Percentiles rank a stretch among this genome's conserved stretches.
Evolutionary conservation across 2,329 filamentous ascomycete species (phyloP).

Genomic region (Aureobasidium vineae): DNA sequence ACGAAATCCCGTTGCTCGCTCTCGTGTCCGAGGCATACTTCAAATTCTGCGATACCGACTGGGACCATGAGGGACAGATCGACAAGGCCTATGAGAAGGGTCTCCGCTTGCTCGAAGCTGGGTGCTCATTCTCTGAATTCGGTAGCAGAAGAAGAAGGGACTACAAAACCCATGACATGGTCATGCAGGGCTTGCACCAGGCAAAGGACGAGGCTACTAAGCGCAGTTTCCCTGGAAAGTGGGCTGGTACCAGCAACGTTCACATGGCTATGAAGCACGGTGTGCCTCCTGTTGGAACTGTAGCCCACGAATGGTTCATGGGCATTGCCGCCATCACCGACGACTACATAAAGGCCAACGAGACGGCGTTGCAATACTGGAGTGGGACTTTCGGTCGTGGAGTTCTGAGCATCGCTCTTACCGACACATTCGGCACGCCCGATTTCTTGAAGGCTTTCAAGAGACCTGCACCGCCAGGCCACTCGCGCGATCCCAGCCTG

Average conservation of each 20-base stretch:
- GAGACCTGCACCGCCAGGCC: conserved; percentile 55
- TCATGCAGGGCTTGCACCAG: conserved; percentile 79
- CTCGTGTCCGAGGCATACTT: conserved; percentile 96
- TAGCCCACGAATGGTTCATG: conserved; percentile 99
- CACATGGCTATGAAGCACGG: conserved; percentile 94
- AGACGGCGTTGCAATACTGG: conserved; percentile 84
- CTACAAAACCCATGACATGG: conserved; percentile 91
- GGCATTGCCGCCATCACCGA: conserved; percentile 87
- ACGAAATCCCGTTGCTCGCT: conserved; percentile 92
- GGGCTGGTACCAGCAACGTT: conserved; percentile 92
- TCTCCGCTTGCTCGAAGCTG: conserved; percentile 69
- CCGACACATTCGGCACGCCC: conserved; percentile 93
- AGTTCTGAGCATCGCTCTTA: conserved; percentile 79
- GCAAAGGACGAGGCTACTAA: conserved; percentile 63
- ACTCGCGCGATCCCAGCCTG: conserved; percentile 26
- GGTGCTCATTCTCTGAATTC: conserved; percentile 91
- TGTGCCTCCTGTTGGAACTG: conserved; percentile 80
- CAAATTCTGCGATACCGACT: conserved; percentile 91
- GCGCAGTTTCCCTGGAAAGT: conserved; percentile 65
- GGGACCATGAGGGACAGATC: conserved; percentile 83
- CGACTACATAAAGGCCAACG: conserved; percentile 81
- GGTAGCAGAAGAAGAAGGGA: conserved; percentile 85
- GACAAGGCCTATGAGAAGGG: conserved; percentile 83
- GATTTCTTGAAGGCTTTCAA: conserved; percentile 84
- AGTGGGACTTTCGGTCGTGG: conserved; percentile 84